Conservation (phyloP, 225 moss, liverwort and hornwort species). For the Takakia lepidozioides region DNA sequence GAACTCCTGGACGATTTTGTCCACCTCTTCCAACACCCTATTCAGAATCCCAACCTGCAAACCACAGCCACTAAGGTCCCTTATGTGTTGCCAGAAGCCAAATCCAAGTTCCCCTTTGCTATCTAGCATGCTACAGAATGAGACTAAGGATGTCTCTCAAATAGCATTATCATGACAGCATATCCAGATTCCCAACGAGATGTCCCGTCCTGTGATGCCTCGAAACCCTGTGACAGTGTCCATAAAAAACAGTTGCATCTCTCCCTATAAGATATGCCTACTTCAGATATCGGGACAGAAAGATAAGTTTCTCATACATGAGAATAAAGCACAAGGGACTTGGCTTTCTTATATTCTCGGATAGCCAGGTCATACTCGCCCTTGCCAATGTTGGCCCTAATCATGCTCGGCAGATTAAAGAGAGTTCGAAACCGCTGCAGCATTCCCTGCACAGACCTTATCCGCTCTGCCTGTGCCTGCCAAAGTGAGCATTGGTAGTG, state of each 20-base stretch:
- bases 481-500: conserved; percentile 2
- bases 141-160: too few relatives aligned
- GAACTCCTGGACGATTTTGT: conserved; percentile 93
- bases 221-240: too few relatives aligned
- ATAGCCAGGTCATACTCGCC: conserved; percentile 95
- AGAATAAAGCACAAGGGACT: conserved; percentile 83
- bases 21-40: conserved; percentile 94
- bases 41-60: conserved; percentile 81
- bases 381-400: conserved; percentile 81
- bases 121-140: too few relatives aligned
- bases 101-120: not conserved
- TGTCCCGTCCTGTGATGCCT: too few relatives aligned
- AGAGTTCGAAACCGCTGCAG: conserved; percentile 96
- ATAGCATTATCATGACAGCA: too few relatives aligned
- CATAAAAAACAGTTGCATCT: too few relatives aligned
- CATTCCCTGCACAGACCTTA: conserved; percentile 97
- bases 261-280: too few relatives aligned
- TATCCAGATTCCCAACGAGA: too few relatives aligned
- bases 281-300: too few relatives aligned
- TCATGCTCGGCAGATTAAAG: conserved; percentile 93
- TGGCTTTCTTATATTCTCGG: conserved; percentile 98
- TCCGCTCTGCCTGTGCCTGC: conserved; percentile 97
- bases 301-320: too few relatives aligned
- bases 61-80: not conserved
- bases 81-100: not conserved